phyloP scores from a whole-genome alignment of 2,329 filamentous ascomycete genomes.

The Thelonectria olida region DNA sequence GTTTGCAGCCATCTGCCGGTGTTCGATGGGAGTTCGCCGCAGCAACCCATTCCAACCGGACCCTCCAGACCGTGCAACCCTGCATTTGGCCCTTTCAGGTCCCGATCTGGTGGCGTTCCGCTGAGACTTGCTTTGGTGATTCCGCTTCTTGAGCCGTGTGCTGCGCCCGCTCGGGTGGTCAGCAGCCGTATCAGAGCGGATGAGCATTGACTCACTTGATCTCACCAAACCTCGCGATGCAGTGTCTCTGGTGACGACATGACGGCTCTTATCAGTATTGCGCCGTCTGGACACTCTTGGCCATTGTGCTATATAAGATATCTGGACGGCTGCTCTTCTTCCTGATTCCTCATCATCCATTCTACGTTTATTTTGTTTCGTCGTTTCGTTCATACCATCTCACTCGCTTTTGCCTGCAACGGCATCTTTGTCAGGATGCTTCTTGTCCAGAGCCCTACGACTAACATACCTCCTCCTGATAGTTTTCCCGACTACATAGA shows the following conservation, averaged over 20 bases:
- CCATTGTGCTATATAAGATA: conserved; percentile 34
- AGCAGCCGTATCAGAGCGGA: conserved; percentile 23
- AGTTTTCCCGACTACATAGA: conserved; percentile 58
- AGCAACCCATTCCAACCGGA: conserved; percentile 17
- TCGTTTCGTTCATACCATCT: conserved; percentile 22
- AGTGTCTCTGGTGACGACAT: conserved; percentile 20
- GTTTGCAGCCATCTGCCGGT: conserved; percentile 27
- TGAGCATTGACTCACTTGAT: conserved; percentile 15
- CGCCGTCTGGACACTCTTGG: neutral
- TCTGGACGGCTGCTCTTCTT: conserved; percentile 16
- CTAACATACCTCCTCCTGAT: conserved; percentile 52
- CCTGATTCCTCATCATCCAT: conserved; percentile 16
- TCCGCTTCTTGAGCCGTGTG: conserved; percentile 10
- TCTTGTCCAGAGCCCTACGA: conserved; percentile 47
- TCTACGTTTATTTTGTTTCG: conserved; percentile 13
- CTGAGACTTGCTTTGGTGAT: conserved; percentile 21
- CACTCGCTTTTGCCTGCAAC: conserved; percentile 12
- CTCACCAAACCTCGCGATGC: conserved; percentile 12
- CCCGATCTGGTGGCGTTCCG: conserved; percentile 37
- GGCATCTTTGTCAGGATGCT: conserved; percentile 45
- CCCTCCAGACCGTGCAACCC: conserved; percentile 13
- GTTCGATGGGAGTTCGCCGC: conserved; percentile 13
- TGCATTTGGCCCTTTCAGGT: conserved; percentile 27
- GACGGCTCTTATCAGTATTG: conserved; percentile 19
- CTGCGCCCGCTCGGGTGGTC: conserved; percentile 26